Percentiles rank a stretch among this genome's conserved stretches.
Conservation (phyloP, 2,329 filamentous ascomycete species). For the Xylaria digitata region DNA sequence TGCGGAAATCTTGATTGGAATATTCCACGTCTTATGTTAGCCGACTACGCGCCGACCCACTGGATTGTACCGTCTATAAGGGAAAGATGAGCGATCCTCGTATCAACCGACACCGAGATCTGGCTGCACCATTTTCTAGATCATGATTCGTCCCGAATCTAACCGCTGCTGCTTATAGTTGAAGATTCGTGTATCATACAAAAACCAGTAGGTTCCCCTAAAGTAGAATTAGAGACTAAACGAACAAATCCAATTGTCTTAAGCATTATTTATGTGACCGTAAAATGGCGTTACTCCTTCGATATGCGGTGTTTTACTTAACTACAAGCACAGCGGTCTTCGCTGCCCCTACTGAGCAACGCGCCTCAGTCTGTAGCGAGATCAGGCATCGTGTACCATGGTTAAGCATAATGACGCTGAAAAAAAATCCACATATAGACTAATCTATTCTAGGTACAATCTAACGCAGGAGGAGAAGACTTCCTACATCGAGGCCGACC, state of each 20-base stretch:
- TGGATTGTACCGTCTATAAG: background rate
- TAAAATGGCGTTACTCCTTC: background rate
- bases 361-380: slow-evolving; percentile 15
- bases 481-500: slow-evolving; percentile 31
- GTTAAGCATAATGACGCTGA: background rate
- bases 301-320: slow-evolving; percentile 7
- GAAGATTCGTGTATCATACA: background rate
- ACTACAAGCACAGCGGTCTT: slow-evolving; percentile 8
- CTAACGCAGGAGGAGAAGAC: slow-evolving; percentile 20
- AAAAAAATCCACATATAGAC: background rate
- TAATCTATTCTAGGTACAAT: slow-evolving; percentile 2
- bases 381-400: slow-evolving; percentile 22
- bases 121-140: background rate
- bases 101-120: slow-evolving; percentile 5
- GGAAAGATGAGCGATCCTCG: background rate
- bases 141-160: background rate
- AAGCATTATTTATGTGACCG: background rate
- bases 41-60: background rate
- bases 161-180: background rate
- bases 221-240: background rate
- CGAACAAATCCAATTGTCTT: too few relatives aligned
- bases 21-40: slow-evolving; percentile 15
- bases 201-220: background rate
- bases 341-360: slow-evolving; percentile 16
- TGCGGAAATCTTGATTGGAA: background rate